Percentiles rank a stretch among this genome's conserved stretches.
These are phyloP conservation scores for Coemansia sp. DNA, from an alignment of 192 early-diverging fungal species.

Conservation along the genomic window DNA sequence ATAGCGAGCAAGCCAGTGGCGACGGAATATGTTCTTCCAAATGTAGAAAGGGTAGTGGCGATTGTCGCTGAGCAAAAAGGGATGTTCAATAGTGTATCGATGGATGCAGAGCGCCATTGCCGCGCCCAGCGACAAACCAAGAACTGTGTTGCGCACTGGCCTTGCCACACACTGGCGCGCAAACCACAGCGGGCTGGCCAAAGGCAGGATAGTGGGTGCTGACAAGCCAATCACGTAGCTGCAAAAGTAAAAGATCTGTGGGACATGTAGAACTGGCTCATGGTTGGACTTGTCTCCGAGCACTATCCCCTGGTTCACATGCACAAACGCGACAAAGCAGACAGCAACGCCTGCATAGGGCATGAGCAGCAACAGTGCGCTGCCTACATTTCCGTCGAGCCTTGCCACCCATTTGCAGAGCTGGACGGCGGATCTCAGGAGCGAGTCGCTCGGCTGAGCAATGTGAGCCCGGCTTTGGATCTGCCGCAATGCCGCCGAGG, in stretches of 20 bases:
- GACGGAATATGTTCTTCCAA: constrained; percentile 76
- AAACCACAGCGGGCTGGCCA: constrained; percentile 31
- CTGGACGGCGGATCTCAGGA: background rate
- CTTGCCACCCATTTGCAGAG: constrained; percentile 4
- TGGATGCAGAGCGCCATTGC: constrained; percentile 48
- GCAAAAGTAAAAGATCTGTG: constrained; percentile 85
- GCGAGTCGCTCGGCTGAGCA: background rate
- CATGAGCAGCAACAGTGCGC: background rate
- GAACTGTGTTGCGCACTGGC: constrained; percentile 2
- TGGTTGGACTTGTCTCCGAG: constrained; percentile 88
- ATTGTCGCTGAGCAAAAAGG: constrained; percentile 92
- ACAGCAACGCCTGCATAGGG: constrained; percentile 27
- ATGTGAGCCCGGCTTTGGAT: constrained; percentile 2
- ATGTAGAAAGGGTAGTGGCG: constrained; percentile 95
- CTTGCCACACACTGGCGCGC: background rate
- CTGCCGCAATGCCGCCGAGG: constrained; percentile 15
- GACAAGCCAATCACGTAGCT: constrained; percentile 57
- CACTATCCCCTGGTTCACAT: constrained; percentile 80
- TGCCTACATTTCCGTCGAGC: background rate
- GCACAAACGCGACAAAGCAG: constrained; percentile 66
- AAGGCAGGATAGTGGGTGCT: constrained; percentile 45
- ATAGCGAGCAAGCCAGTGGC: constrained; percentile 57
- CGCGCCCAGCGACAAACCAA: background rate
- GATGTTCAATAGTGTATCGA: constrained; percentile 76
- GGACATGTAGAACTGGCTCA: constrained; percentile 69